phyloP scores from a whole-genome alignment of 176 grass and related monocot genomes.

The Alopecurus myosuroides region DNA sequence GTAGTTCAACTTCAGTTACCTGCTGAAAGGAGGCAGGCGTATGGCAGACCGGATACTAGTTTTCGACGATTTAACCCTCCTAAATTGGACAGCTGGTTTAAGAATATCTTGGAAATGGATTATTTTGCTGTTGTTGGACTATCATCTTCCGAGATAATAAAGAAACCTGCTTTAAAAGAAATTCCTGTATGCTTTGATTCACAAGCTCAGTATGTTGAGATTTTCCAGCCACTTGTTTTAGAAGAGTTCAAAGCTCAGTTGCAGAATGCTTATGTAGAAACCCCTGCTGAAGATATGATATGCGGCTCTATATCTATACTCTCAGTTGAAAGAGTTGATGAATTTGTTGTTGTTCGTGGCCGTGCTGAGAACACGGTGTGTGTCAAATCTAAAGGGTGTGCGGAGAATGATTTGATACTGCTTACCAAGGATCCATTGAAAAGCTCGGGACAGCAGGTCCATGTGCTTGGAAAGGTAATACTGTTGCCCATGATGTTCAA shows the following conservation, averaged over 20 bases:
- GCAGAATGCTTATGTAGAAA: constrained; percentile 68
- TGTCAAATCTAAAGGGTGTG: constrained; percentile 53
- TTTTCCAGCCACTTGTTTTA: constrained; percentile 91
- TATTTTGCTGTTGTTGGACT: constrained; percentile 73
- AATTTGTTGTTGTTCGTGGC: constrained; percentile 79
- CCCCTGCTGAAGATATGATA: constrained; percentile 63
- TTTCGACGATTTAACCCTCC: constrained; percentile 55
- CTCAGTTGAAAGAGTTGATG: constrained; percentile 96
- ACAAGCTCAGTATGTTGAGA: constrained; percentile 80
- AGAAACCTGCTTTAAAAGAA: constrained; percentile 58
- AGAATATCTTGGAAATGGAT: constrained; percentile 80
- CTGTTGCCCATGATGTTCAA: constrained; percentile 21
- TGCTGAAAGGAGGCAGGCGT: constrained; percentile 46
- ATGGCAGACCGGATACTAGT: constrained; percentile 34
- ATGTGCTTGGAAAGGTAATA: constrained; percentile 90
- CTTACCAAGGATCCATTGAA: constrained; percentile 79
- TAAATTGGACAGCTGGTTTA: constrained; percentile 83
- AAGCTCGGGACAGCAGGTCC: constrained; percentile 52
- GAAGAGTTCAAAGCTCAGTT: constrained; percentile 98
- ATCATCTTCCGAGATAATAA: constrained; percentile 41
- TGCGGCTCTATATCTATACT: constrained; percentile 65
- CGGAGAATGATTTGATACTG: constrained; percentile 90
- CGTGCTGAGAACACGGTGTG: constrained; percentile 58
- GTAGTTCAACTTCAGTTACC: constrained; percentile 68
- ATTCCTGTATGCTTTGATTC: constrained; percentile 79